A percentile compares a stretch with the other conserved stretches of the same genome.
Evolutionary conservation across 2,329 filamentous ascomycete species (phyloP).

Genomic region (Alternaria tenuissima): DNA sequence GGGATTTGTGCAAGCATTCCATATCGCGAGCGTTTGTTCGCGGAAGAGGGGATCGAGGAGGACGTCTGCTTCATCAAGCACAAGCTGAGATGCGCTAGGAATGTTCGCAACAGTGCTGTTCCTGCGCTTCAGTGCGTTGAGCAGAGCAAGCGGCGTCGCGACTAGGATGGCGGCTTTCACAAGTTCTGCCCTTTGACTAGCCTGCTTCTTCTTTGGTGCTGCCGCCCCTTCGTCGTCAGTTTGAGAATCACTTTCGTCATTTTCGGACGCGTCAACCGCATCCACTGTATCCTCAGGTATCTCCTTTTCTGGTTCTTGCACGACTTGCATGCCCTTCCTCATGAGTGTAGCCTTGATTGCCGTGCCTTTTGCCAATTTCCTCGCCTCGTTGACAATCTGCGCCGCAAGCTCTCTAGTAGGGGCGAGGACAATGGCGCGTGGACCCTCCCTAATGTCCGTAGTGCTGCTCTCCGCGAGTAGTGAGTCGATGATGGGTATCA

Average conservation of each 20-base stretch:
- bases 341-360: slow-evolving; percentile 82
- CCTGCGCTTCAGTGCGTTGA: slow-evolving; percentile 71
- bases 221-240: slow-evolving; percentile 51
- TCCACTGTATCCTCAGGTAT: slow-evolving; percentile 47
- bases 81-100: slow-evolving; percentile 73
- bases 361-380: slow-evolving; percentile 80
- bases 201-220: slow-evolving; percentile 43
- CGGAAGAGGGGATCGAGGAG: slow-evolving; percentile 90
- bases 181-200: slow-evolving; percentile 54
- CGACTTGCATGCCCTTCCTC: slow-evolving; percentile 82
- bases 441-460: slow-evolving; percentile 29
- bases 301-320: slow-evolving; percentile 50
- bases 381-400: slow-evolving; percentile 72
- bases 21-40: slow-evolving; percentile 85
- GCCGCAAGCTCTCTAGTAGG: slow-evolving; percentile 61
- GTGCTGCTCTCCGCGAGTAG: slow-evolving; percentile 57
- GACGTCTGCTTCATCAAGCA: slow-evolving; percentile 95
- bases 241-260: slow-evolving; percentile 47
- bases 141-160: slow-evolving; percentile 78
- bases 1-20: slow-evolving; percentile 77
- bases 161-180: slow-evolving; percentile 82
- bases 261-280: slow-evolving; percentile 49
- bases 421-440: slow-evolving; percentile 56
- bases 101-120: slow-evolving; percentile 60
- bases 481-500: slow-evolving; percentile 84